Percentiles rank a stretch among this genome's conserved stretches.
Evolutionary conservation across 2,329 filamentous ascomycete genomes (phyloP).

Genomic region (Xylariaceae sp.): DNA sequence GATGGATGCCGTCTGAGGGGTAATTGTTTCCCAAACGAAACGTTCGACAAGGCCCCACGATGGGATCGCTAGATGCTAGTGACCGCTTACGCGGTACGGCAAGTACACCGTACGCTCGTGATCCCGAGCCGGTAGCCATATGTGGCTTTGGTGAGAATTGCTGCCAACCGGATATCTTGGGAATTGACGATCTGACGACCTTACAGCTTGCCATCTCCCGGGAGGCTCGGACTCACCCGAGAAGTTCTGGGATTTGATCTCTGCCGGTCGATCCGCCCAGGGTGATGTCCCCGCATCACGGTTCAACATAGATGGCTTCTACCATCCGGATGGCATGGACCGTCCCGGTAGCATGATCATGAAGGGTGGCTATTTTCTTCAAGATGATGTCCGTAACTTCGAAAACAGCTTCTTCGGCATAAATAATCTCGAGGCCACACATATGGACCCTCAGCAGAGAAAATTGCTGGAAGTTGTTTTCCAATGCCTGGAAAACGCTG

Average conservation of each 20-base stretch:
- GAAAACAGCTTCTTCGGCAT: conserved; percentile 18
- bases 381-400: conserved; percentile 15
- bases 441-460: conserved; percentile 32
- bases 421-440: conserved; percentile 13
- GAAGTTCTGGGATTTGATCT: conserved; percentile 6
- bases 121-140: neutral
- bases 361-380: conserved; percentile 27
- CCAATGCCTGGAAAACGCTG: conserved; percentile 26
- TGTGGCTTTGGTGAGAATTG: neutral
- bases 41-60: neutral
- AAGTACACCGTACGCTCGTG: neutral
- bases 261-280: neutral
- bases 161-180: neutral
- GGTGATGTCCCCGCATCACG: conserved; percentile 2
- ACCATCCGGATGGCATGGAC: conserved; percentile 1
- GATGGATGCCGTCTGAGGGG: neutral
- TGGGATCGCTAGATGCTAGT: neutral
- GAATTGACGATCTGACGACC: neutral
- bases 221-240: neutral
- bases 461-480: conserved; percentile 34
- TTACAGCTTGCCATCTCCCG: conserved; percentile 6
- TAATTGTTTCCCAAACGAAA: neutral
- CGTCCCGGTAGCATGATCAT: conserved; percentile 10
- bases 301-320: conserved; percentile 10
- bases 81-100: neutral